These are phyloP conservation scores for Euphorbia lathyris DNA, from an alignment of 345 rosid species.

Conservation along the genomic window DNA sequence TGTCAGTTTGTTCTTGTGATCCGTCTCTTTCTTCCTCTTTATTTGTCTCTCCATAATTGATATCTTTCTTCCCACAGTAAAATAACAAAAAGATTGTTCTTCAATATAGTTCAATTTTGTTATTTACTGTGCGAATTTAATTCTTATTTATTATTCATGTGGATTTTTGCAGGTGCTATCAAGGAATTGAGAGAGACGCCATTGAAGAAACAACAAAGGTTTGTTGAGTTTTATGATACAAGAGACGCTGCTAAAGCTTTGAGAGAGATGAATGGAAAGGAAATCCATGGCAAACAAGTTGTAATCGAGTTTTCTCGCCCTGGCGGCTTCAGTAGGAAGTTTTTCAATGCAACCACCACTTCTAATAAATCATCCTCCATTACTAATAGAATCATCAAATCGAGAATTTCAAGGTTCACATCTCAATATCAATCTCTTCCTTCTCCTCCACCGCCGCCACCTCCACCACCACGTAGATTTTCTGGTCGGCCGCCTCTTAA, in stretches of 20 bases:
- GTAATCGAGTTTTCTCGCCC: conserved; percentile 83
- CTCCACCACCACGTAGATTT: conserved; percentile 10
- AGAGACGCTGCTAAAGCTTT: conserved; percentile 82
- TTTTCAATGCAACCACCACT: conserved; percentile 31
- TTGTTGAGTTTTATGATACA: conserved; percentile 77
- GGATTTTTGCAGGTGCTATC: conserved; percentile 53
- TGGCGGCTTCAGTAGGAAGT: conserved; percentile 61
- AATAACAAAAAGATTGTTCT: background rate
- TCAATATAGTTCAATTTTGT: background rate
- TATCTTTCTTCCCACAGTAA: background rate
- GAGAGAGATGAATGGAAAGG: conserved; percentile 62
- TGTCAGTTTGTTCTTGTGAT: conserved; percentile 5
- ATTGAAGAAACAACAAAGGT: conserved; percentile 71
- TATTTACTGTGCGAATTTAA: background rate
- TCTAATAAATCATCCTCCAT: conserved; percentile 7
- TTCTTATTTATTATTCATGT: too few relatives aligned
- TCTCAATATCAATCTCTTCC: conserved; percentile 13
- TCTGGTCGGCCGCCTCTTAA: conserved; percentile 9
- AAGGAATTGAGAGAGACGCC: conserved; percentile 93
- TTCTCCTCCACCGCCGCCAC: conserved; percentile 10
- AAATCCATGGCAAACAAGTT: conserved; percentile 51
- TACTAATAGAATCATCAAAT: background rate
- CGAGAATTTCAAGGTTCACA: conserved; percentile 22
- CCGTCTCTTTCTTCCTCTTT: conserved; percentile 21
- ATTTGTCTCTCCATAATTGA: conserved; percentile 3